phyloP scores from a whole-genome alignment of 768 basidiomycete genomes.

The Russula sp. region DNA sequence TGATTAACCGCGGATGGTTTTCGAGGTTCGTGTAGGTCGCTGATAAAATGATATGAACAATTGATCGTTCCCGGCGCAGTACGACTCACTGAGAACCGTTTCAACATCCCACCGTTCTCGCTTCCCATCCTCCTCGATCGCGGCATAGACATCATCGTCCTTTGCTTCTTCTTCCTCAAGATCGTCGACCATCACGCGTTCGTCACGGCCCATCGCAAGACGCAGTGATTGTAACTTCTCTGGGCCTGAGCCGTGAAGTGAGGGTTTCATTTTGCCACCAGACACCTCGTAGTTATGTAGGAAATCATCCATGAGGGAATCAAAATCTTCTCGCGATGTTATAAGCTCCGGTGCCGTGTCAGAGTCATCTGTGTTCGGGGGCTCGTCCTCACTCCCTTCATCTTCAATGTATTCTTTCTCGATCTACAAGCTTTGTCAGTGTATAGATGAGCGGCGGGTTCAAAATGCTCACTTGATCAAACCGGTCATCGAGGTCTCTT shows the following conservation, averaged over 20 bases:
- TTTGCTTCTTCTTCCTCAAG: conserved; percentile 39
- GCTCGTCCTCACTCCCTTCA: conserved; percentile 44
- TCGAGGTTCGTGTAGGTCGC: conserved; percentile 97
- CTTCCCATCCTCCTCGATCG: conserved; percentile 43
- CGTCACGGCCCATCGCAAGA: conserved; percentile 66
- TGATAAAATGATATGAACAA: conserved; percentile 30
- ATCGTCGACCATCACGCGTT: conserved; percentile 44
- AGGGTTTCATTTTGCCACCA: conserved; percentile 78
- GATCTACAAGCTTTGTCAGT: conserved; percentile 47
- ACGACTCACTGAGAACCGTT: conserved; percentile 78
- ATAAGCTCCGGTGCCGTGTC: conserved; percentile 70
- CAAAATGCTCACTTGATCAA: conserved; percentile 68
- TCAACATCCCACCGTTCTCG: conserved; percentile 94
- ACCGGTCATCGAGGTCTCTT: conserved; percentile 84
- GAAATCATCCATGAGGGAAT: conserved; percentile 89
- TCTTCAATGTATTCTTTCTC: conserved; percentile 69
- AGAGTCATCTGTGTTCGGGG: conserved; percentile 36
- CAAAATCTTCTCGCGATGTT: conserved; percentile 83
- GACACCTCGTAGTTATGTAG: conserved; percentile 85
- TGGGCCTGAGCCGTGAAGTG: conserved; percentile 62
- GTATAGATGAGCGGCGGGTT: not conserved
- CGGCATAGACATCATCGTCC: conserved; percentile 39
- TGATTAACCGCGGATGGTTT: conserved; percentile 90
- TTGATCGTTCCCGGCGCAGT: not conserved
- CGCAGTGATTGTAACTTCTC: conserved; percentile 82